These are phyloP conservation scores for Linderina pennispora DNA, from an alignment of 192 early-diverging fungal genomes.

Conservation along the genomic window DNA sequence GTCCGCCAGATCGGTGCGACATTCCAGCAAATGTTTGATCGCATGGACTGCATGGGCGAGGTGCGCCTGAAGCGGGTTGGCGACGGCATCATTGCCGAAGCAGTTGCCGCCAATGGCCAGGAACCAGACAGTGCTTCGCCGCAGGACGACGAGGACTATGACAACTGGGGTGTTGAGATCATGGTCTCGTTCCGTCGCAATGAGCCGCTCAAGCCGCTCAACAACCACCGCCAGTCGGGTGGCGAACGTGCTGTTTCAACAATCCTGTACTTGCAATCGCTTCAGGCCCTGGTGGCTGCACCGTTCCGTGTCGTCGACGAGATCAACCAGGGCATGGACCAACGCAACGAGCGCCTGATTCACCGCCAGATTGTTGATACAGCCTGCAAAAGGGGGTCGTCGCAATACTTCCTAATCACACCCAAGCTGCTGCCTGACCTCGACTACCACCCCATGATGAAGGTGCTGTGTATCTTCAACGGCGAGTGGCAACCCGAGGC, in stretches of 20 bases:
- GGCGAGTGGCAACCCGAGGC: constrained; percentile 79
- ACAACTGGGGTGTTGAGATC: constrained; percentile 93
- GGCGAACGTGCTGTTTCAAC: constrained; percentile 97
- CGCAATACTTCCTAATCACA: constrained; percentile 91
- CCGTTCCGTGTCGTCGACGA: constrained; percentile 99
- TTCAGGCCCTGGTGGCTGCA: constrained; percentile 76
- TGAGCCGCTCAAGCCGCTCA: constrained; percentile 79
- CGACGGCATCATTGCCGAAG: constrained; percentile 10
- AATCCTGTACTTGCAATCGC: constrained; percentile 90
- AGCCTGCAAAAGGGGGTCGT: constrained; percentile 56
- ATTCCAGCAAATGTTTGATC: constrained; percentile 68
- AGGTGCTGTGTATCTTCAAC: constrained; percentile 89
- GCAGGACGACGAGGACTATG: constrained; percentile 75
- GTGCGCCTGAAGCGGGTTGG: constrained; percentile 22
- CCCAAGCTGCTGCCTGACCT: constrained; percentile 97
- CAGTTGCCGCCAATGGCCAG: constrained; percentile 46
- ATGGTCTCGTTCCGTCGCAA: constrained; percentile 85
- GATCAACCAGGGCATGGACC: constrained; percentile 99
- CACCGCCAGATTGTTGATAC: constrained; percentile 84
- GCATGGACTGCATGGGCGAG: constrained; percentile 48
- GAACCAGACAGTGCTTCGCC: too few species aligned
- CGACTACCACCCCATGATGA: constrained; percentile 87
- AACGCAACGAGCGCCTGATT: constrained; percentile 91
- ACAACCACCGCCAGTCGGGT: constrained; percentile 88
- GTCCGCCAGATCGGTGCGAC: constrained; percentile 57